Conservation (phyloP, 257 asterid species). For the Solanum medicagineum region DNA sequence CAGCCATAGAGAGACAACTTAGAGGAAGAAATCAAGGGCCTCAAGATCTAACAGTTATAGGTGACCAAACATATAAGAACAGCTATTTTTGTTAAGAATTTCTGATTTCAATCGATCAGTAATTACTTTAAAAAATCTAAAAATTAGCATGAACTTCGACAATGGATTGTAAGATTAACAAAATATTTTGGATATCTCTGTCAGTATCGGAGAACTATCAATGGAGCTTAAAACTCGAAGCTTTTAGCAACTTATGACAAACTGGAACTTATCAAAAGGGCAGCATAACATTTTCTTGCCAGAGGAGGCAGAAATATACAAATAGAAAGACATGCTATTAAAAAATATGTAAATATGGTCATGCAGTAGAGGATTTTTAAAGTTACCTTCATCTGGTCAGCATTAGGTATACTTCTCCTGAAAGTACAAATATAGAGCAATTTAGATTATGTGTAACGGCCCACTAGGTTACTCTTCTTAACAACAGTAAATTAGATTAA, state of each 20-base stretch:
- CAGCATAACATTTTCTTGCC: background rate
- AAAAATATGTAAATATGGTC: background rate
- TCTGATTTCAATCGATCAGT: background rate
- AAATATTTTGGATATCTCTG: background rate
- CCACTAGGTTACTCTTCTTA: background rate
- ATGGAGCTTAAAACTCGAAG: background rate
- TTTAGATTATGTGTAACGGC: background rate
- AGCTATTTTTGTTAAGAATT: background rate
- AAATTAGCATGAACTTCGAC: background rate
- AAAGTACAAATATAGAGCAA: constrained; percentile 10
- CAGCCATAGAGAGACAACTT: background rate
- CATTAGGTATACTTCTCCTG: constrained; percentile 63
- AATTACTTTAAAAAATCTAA: background rate
- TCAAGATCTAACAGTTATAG: background rate
- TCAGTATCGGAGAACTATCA: background rate
- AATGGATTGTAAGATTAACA: background rate
- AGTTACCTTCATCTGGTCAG: constrained; percentile 46
- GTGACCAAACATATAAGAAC: background rate
- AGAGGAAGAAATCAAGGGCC: background rate
- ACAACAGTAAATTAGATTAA: background rate
- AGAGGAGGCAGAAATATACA: background rate
- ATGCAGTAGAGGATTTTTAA: background rate
- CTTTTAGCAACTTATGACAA: background rate
- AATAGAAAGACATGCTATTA: background rate
- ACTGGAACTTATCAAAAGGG: background rate